Base-by-base conservation (phyloP, 2,329 filamentous ascomycete genomes). In the Cytospora mali region DNA sequence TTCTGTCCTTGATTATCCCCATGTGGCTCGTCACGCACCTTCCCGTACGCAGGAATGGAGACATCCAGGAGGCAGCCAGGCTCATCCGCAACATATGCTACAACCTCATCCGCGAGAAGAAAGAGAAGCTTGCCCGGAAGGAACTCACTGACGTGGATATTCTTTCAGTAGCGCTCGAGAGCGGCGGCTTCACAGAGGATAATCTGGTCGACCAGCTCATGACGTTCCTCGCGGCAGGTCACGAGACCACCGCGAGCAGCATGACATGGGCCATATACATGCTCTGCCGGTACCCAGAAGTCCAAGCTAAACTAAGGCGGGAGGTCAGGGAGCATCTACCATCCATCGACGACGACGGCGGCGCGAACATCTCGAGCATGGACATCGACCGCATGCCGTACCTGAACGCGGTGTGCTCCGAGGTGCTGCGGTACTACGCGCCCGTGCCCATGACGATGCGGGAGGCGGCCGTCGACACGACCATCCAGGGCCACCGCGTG, bases 161-260 rank as follows among this genome's bases (percentile, higher is more conserved):
- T 62, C 79, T 96, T 35, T 92, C 89, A 1, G 89, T 94, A 0
- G 92, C 92, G 18, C 79, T 96, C 54, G 84, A 88, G 71, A 92
- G 87, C 46, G 90, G 90, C 53, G 86, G 81, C 6, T 95, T 96
- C 75, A 84, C 78, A 14, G 91, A 95, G 66, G 89, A 92, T 55
- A 87, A 92, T 64, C 84, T 96, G n/a, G 85, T 92, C 39, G 90
- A 95, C 73, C 92, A 96, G 75, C 84, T 95, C 72, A 95, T 96
- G 91, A 96, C 91, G 0, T 95, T 96, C 78, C 84, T 96, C 6
- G 89, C 89, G 0, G 92, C 92, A 0, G 89, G 88, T 25, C 91
- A 94, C 73, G 90, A 94, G 76, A 94, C 91, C 1, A 93, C 90
- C 0, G 86, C 91, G 1, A 84, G 87, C 1, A 83, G 90, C 21